phyloP scores from a whole-genome alignment of 768 basidiomycete species.

The Suillus tomentosus region DNA sequence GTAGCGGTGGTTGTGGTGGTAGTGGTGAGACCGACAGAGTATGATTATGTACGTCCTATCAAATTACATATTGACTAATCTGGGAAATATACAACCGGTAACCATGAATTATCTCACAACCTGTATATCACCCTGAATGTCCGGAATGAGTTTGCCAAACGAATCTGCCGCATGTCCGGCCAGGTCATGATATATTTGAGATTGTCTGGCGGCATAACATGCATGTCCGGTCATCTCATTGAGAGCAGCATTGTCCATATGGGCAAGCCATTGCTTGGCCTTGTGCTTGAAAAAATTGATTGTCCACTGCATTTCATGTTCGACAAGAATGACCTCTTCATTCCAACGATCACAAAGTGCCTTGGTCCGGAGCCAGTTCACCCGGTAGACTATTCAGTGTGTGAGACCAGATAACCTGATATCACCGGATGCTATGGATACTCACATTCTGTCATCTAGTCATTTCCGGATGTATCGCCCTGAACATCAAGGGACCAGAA shows the following conservation, averaged over 20 bases:
- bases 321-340: slow-evolving; percentile 9
- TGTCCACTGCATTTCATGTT: neutral
- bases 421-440: neutral
- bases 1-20: too few relatives aligned
- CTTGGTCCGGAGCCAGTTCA: slow-evolving; percentile 14
- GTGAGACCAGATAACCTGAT: neutral
- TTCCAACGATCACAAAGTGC: slow-evolving; percentile 3
- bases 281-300: neutral
- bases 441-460: slow-evolving; percentile 16
- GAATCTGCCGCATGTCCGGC: too few relatives aligned
- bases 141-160: too few relatives aligned
- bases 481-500: slow-evolving; percentile 14
- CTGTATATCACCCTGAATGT: too few relatives aligned
- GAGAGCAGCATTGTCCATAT: neutral
- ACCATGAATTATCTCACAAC: too few relatives aligned
- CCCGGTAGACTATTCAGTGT: slow-evolving; percentile 6
- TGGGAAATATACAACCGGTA: neutral
- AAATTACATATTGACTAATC: neutral
- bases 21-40: too few relatives aligned
- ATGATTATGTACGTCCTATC: too few relatives aligned
- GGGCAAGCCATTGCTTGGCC: neutral
- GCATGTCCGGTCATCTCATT: neutral
- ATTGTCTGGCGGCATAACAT: too few relatives aligned
- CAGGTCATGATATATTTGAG: too few relatives aligned
- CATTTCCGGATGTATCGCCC: neutral